Evolutionary conservation across 768 basidiomycete genomes (phyloP), one percentile per base, ranked within the genome.

Genomic region (Scleroderma bovista): DNA sequence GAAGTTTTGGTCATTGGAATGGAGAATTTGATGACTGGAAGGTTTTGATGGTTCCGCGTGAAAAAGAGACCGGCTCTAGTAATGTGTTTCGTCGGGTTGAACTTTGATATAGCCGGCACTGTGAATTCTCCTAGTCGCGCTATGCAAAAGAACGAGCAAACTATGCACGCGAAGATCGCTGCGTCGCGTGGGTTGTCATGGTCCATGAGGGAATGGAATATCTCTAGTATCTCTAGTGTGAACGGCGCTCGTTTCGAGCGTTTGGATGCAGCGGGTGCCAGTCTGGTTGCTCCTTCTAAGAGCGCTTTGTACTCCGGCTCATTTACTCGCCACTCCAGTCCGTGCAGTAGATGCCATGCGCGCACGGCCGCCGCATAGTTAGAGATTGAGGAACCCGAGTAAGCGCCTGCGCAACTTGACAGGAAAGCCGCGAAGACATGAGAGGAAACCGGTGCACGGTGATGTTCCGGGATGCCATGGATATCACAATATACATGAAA

Each of bases 271-370:
- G 26, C 13, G 0, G 48, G 45, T 1, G 48, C 22, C 2, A 54
- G 32, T 0, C 19, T 15, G 16, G 37, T 39, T 0, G 48, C 32
- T 0, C 52, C 52, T 15, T 54, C 57, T 0, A 77, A 54, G 0
- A 72, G 26, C 0, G 60, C 50, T 0, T 70, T 59, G 13, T 72
- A 29, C 19, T 69, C 58, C 0, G 41, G 34, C 1, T 61, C 39
- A 23, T 71, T 53, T 1, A 69, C 41, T 0, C 15, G 23, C 75
- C 74, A 78, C 0, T 19, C 22, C 0, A 69, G 15, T 0, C 73
- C 61, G 48, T 80, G 75, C 0, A 79, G 39, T 0, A 70, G 59
- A 53, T 80, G 76, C 76, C 76, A 80, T 2, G 76, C 75, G 1
- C 66, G 53, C 0, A 79, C 40, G 0, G 67, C 70, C 3, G 54